Evolutionary conservation across 2,329 filamentous ascomycete species (phyloP), one percentile per base, ranked within the genome.

Genomic region (Botrytis galanthina): DNA sequence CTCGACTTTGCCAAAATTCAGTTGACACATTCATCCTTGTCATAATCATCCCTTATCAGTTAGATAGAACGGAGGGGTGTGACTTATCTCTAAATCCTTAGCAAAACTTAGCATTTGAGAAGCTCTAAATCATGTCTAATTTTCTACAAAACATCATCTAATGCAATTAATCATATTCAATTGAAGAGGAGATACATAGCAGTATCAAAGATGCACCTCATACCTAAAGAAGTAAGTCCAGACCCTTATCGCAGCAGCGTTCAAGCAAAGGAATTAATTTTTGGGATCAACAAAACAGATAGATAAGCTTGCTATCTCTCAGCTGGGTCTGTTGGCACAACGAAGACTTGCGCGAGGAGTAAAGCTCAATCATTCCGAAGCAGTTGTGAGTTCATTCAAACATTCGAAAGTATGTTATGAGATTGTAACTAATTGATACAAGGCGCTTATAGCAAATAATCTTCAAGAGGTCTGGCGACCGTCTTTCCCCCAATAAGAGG

Each of bases 251-350:
- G 22, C 51, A n/a, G 32, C 44, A 32, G 16, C 16, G 16, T 22
- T 20, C 39, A 57, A 57, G 66, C 18, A 51, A 51, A 39, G 48
- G 59, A 73, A 73, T 37, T 63, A 35, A 54, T 35, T 16, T 37
- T 46, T 20, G 54, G 59, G 9, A 60, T 48, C 42, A 26, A 29
- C 2, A 39, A 73, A 63, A 32, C 77, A 98, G 95, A 88, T 98
- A 81, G 95, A 98, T 87, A 98, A 98, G 90, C 93, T 98, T 83
- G 88, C 92, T 82, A 95, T 97, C 81, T 93, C 94, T 72, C 94
- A 98, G 83, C 86, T 97, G 75, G 95, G 95, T 78, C 88, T 92
- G 77, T 88, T 98, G 67, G 95, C 95, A 72, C 95, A 98, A 85
- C 89, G 92, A 76, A 90, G 95, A 74, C 90, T 98, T 77, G 95